Evolutionary conservation across 257 asterid species (phyloP).

Genomic region (Prunella vulgaris): DNA sequence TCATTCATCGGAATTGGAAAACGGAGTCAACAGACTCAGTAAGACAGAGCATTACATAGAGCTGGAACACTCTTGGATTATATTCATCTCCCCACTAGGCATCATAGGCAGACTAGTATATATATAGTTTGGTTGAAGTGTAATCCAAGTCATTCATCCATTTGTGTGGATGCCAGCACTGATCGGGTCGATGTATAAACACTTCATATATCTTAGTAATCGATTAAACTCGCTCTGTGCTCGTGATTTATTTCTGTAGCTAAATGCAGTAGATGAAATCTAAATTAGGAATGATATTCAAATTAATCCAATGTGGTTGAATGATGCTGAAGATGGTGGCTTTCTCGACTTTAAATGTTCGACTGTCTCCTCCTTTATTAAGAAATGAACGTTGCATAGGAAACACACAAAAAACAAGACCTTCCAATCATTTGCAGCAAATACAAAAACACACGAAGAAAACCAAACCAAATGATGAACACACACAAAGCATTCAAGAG

Average conservation of each 20-base stretch:
- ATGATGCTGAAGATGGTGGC: too few relatives aligned
- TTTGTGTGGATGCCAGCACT: constrained; percentile 12
- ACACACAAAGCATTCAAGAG: not conserved
- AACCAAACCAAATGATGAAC: not conserved
- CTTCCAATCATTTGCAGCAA: not conserved
- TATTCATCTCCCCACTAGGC: not conserved
- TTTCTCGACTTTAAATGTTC: too few relatives aligned
- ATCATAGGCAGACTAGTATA: not conserved
- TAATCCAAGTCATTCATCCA: not conserved
- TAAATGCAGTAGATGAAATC: too few relatives aligned
- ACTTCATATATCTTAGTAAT: not conserved
- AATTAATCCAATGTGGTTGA: too few relatives aligned
- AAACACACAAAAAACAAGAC: too few relatives aligned
- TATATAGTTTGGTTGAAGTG: not conserved
- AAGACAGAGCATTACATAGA: not conserved
- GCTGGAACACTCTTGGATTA: not conserved
- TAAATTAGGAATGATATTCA: too few relatives aligned
- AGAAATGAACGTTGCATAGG: too few relatives aligned
- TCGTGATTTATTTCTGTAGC: too few relatives aligned
- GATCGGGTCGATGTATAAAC: not conserved
- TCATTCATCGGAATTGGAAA: constrained; percentile 20
- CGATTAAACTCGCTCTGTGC: too few relatives aligned
- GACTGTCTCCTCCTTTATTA: too few relatives aligned
- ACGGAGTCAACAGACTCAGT: not conserved
- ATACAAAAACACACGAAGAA: too few relatives aligned